Base-by-base conservation (phyloP, 495 filamentous ascomycete genomes). In the Penicillium subrubescens region DNA sequence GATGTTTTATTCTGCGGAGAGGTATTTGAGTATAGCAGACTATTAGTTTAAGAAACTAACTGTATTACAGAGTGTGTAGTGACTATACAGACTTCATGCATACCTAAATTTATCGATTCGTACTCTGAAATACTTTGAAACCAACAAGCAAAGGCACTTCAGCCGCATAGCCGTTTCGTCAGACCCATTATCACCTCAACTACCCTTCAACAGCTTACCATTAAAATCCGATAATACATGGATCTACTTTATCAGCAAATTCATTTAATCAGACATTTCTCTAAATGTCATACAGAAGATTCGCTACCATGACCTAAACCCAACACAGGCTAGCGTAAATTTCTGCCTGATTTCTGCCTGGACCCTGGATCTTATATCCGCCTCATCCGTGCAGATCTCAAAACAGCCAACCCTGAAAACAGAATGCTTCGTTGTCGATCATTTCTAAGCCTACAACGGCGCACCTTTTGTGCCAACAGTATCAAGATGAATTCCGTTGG, bases 361-460 rank as follows among this genome's bases (percentile, higher is more conserved):
- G 3, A 10, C 44, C 25, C 48, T 52, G 48, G 3, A 10, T 19
- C 8, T 19, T 48, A 10, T 12, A 25, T 8, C 44, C 21, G n/a
- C 44, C 23, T 25, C 37, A 41, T 14, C 21, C 17, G 0, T 19
- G 8, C 44, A 48, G 44, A 48, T 48, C 11, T 15, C 25, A 10
- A 52, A 52, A 14, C 48, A 12, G 6, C 23, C 23, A 52, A 19
- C 19, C 19, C 43, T 10, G 17, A 46, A 37, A 37, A 29, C 44
- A 25, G 8, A 31, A 59, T 59, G 56, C 39, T 48, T 2, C 54
- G 17, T 10, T 57, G 54, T 21, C 54, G 35, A 57, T 57, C 31
- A 8, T 25, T 57, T 7, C 21, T 23, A 27, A 27, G 54, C 29
- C 19, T 39, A 43, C 54, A 57, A 27, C 54, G 34, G 54, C 54